Base-by-base conservation (phyloP, 805 yeast species). In the Ogataea trehaloabstinens region DNA sequence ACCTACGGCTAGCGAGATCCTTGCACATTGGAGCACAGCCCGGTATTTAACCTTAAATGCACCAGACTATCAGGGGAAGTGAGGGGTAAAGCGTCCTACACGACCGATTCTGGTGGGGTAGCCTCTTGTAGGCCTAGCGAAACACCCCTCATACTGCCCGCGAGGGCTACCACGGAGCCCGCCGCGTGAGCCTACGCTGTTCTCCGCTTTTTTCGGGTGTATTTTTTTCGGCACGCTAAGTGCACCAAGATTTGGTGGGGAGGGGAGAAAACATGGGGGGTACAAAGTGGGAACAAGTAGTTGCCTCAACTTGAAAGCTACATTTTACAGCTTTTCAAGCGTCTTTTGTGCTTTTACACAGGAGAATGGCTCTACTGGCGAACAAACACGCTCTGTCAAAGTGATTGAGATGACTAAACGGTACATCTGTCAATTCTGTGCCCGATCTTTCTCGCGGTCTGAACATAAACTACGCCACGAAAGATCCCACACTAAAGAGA, bases 401-500 rank as follows among this genome's bases (percentile, higher is more conserved):
- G n/a, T n/a, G n/a, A n/a, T n/a, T 7, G 17, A 11, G 17, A 81
- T 28, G 81, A 74, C 51, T 73, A 52, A 82, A 49, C 78, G 84
- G 51, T 85, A 84, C 60, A 74, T 82, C 28, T 85, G 95, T 63
- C 78, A 85, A 5, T 85, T 76, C 55, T 85, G 95, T 52, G 85
- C 89, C 22, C 69, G 90, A 46, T 82, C 87, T 5, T 85, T 85
- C 55, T 78, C 88, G n/a, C 66, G 93, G 36, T 76, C 85, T 8
- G 93, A 85, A 57, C 93, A 85, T 59, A 74, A 82, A 49, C 76
- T 82, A 29, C 73, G 93, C 34, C 93, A 85, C 52, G 91, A 85
- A 58, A 64, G 90, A 19, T 80, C 88, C 1, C 93, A 85, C 55
- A 83, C 89, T 11, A 83, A 83, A 52, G 87, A 81, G 52, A 78